These are phyloP conservation scores for Huntiella omanensis DNA, from an alignment of 2,329 filamentous ascomycete species.

Conservation along the genomic window DNA sequence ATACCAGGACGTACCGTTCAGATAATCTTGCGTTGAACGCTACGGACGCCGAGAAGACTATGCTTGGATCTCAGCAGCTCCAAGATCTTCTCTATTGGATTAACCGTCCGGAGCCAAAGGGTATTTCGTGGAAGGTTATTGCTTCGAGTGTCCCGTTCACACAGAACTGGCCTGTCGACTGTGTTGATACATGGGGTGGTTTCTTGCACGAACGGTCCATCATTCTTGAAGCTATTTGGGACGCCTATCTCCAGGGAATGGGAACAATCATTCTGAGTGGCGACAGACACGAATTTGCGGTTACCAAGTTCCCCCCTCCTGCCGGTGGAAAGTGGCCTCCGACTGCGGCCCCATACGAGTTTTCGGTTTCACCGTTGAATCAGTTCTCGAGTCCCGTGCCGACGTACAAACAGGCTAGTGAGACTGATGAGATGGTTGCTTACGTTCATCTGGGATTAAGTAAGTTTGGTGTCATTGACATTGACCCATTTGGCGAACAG, in stretches of 20 bases:
- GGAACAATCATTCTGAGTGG: conserved; percentile 75
- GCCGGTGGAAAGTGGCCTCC: conserved; percentile 41
- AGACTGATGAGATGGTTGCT: conserved; percentile 69
- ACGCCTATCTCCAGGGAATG: conserved; percentile 51
- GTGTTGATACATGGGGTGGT: conserved; percentile 82
- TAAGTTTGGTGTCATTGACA: conserved; percentile 72
- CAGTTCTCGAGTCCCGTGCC: conserved; percentile 83
- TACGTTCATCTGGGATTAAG: conserved; percentile 72
- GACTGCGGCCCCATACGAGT: conserved; percentile 60
- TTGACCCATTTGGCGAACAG: conserved; percentile 45
- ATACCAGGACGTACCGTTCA: conserved; percentile 75
- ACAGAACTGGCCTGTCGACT: conserved; percentile 88
- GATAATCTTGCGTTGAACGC: conserved; percentile 39
- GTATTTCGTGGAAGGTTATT: conserved; percentile 85
- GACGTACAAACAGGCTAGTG: conserved; percentile 66
- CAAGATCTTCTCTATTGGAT: conserved; percentile 65
- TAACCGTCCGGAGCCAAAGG: conserved; percentile 47
- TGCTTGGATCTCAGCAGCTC: conserved; percentile 68
- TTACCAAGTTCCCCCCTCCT: conserved; percentile 57
- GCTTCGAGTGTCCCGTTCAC: conserved; percentile 86
- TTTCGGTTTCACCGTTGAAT: conserved; percentile 74
- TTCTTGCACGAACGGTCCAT: conserved; percentile 63
- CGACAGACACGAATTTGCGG: conserved; percentile 92
- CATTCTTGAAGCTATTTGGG: conserved; percentile 86
- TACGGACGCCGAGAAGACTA: conserved; percentile 51